Evolutionary conservation across 2,329 filamentous ascomycete species (phyloP), one percentile per base, ranked within the genome.

Genomic region (Mycocentrospora acerina): DNA sequence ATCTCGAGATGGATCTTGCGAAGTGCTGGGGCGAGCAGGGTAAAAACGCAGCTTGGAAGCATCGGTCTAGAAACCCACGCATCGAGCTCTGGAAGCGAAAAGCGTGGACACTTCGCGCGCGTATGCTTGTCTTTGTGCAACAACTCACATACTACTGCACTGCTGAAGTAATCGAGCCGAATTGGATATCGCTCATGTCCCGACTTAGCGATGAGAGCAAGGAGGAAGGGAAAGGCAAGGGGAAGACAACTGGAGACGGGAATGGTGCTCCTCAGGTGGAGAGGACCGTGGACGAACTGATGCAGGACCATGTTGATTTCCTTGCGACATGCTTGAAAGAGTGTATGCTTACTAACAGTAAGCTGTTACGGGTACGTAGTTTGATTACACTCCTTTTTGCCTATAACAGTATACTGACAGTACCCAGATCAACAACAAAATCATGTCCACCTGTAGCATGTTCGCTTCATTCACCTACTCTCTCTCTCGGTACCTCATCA

Each of bases 231-330:
- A 81, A 39, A 71, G 74, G 10, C 63, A 64, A 46, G 60, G 67
- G 40, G 63, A 54, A 41, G 27, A 42, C 37, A 22, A 47, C 33
- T 11, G 55, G 53, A 57, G 27, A 67, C 62, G 54, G 46, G 4
- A 40, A 70, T 61, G 46, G 71, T 0, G 47, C 53, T 4, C 19
- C 19, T 9, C 56, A 78, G 40, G 75, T 76, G n/a, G 82, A 81
- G 55, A 68, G 90, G 25, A 98, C 93, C 0, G 93, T 98, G 1
- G 93, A 98, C 60, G 90, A 97, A 71, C 72, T 98, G 61, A 98
- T 98, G 93, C 89, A 97, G 71, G 90, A 97, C 61, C 93, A 98
- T 70, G 90, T 98, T 44, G 93, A 97, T 69, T 98, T 98, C 66
- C 73, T 98, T 32, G 93, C 96, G 57, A 97, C 93, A 4, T 98